Evolutionary conservation across 805 yeast species (phyloP), one percentile per base, ranked within the genome.

Genomic region (Lipomyces spencermartinsiae): DNA sequence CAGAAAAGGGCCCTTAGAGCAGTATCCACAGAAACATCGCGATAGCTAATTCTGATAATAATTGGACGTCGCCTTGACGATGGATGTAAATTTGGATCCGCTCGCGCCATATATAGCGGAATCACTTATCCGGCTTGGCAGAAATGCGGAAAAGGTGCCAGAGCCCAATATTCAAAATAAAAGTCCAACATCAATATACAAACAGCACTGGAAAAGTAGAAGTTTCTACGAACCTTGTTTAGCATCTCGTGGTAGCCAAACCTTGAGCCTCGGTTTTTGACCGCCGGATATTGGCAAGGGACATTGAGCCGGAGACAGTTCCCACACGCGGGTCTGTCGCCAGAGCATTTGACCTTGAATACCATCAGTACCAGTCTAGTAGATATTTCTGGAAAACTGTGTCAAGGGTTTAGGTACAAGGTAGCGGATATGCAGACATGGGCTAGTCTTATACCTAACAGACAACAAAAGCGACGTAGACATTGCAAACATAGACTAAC

Each of bases 251-350:
- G 65, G 66, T 78, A 78, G 12, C 80, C 79, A 55, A 76, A 76
- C 14, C 80, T 74, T 19, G 80, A 78, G 34, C 80, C 80, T 14
- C 80, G 68, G 64, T 76, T 78, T n/a, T 78, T 73, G 57, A 76
- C 71, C 19, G 76, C 71, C 1, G 80, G 80, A 51, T 78, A 78
- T 63, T 77, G 77, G 68, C 80, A 78, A 6, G 74, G 74, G 16
- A 77, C 73, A 53, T 77, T 71, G 34, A 74, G 72, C 10, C 78
- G 74, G 19, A 78, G 73, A 58, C 80, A 78, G 70, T 74, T 74
- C 14, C 76, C 72, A 63, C 80, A 78, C 5, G 80, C 80, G 4
- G 80, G 80, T 7, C 80, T 73, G 57, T 74, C 80, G 16, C 78
- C 78, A 0, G 80, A 75, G 69, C 80, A 78, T 66, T 77, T 77